Evolutionary conservation across 495 filamentous ascomycete genomes (phyloP).

Genomic region (Penicillium steckii): DNA sequence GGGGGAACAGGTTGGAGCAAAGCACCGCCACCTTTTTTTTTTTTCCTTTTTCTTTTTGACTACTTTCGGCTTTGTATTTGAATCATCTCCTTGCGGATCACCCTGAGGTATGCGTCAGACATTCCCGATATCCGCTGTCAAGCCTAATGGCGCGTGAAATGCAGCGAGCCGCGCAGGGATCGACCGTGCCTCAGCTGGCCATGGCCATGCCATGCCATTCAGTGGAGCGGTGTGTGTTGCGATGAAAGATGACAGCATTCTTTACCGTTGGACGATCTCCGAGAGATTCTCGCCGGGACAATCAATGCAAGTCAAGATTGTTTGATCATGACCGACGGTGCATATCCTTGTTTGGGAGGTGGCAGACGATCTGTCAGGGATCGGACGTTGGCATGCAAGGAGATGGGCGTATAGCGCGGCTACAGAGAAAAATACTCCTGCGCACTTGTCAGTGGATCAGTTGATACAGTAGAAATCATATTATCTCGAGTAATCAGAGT

Average conservation of each 20-base stretch:
- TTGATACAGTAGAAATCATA: background rate
- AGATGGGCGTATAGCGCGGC: constrained; percentile 26
- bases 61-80: background rate
- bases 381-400: constrained; percentile 15
- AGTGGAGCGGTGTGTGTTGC: constrained; percentile 3
- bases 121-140: constrained; percentile 2
- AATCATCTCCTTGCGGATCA: background rate
- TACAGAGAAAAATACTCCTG: constrained; percentile 6
- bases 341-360: constrained; percentile 8
- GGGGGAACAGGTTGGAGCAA: too few relatives aligned
- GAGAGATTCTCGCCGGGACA: too few relatives aligned
- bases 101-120: background rate
- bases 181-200: background rate
- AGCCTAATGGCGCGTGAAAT: background rate
- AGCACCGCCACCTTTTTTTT: background rate
- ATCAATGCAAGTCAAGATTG: too few relatives aligned
- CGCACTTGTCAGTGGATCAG: background rate
- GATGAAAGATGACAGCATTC: constrained; percentile 20
- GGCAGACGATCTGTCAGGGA: constrained; percentile 19
- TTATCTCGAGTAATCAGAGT: too few relatives aligned
- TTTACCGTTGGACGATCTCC: constrained; percentile 15
- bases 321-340: background rate
- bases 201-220: background rate
- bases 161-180: constrained; percentile 2
- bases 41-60: background rate